A percentile compares a stretch with the other conserved stretches of the same genome.
Evolutionary conservation across 805 yeast genomes (phyloP).

Genomic region (Candida adriatica): DNA sequence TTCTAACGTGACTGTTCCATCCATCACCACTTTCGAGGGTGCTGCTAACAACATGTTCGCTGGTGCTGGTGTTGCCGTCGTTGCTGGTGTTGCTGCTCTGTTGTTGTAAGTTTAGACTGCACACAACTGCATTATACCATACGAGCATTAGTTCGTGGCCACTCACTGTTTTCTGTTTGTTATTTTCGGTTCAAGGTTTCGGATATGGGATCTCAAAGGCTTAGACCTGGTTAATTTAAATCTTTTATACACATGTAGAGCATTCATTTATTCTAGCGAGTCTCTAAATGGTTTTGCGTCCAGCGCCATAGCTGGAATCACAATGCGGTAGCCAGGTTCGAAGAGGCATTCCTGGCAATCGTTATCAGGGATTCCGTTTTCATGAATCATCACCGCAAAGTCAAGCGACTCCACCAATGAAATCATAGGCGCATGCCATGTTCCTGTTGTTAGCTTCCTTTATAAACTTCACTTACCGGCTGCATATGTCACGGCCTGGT

Average conservation of each 20-base stretch:
- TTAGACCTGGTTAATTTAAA: no score
- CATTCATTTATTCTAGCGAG: no score
- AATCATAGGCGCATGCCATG: slow-evolving; percentile 98
- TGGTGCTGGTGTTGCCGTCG: slow-evolving; percentile 25
- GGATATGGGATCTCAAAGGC: neutral
- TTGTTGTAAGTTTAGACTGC: slow-evolving; percentile 20
- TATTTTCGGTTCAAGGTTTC: neutral
- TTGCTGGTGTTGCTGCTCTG: slow-evolving; percentile 25
- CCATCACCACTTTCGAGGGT: slow-evolving; percentile 24
- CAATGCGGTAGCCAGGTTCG: slow-evolving; percentile 46
- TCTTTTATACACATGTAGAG: no score
- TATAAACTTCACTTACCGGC: slow-evolving; percentile 27
- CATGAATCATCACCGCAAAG: slow-evolving; percentile 85
- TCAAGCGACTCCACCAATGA: slow-evolving; percentile 64
- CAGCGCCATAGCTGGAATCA: slow-evolving; percentile 8
- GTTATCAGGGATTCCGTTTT: slow-evolving; percentile 69
- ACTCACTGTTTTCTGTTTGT: no score
- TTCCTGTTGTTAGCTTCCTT: no score
- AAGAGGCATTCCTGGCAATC: slow-evolving; percentile 79
- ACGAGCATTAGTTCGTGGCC: no score
- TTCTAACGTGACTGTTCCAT: slow-evolving; percentile 19
- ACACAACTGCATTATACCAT: no score
- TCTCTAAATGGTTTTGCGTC: slow-evolving; percentile 4
- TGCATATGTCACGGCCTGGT: slow-evolving; percentile 87
- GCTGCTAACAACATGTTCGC: slow-evolving; percentile 22